These are phyloP conservation scores for Perkinsus olseni DNA, from an alignment of 169 alveolate species.

Conservation along the genomic window DNA sequence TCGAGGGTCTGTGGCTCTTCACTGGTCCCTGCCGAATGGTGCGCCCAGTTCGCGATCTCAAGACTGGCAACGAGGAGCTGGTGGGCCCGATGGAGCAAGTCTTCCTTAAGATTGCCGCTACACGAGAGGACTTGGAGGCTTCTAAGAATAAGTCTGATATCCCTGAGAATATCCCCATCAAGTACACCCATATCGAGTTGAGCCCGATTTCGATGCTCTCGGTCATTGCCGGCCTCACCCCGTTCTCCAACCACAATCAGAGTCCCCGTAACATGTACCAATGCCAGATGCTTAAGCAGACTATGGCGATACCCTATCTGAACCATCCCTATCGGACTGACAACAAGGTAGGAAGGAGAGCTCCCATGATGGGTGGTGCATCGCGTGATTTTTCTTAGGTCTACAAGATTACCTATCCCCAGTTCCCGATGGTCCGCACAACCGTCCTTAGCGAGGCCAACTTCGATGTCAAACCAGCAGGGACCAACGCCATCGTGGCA, in stretches of 20 bases:
- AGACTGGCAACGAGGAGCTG: constrained; percentile 80
- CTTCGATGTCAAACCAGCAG: constrained; percentile 93
- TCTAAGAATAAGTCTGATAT: neutral
- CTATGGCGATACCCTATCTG: constrained; percentile 97
- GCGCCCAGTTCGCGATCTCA: constrained; percentile 88
- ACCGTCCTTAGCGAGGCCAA: constrained; percentile 81
- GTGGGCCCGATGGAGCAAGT: constrained; percentile 94
- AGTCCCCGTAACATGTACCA: constrained; percentile 98
- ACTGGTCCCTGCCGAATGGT: constrained; percentile 93
- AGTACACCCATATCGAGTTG: constrained; percentile 88
- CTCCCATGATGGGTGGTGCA: neutral
- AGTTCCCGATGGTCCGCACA: constrained; percentile 95
- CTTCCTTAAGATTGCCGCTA: constrained; percentile 32
- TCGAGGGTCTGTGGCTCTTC: constrained; percentile 84
- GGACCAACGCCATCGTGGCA: constrained; percentile 99
- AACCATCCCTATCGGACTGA: constrained; percentile 88
- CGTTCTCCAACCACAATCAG: constrained; percentile 97
- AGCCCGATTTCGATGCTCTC: constrained; percentile 90
- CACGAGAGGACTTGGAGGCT: constrained; percentile 16
- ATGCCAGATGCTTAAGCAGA: constrained; percentile 98
- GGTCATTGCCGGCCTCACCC: constrained; percentile 90
- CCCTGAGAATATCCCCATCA: constrained; percentile 51
- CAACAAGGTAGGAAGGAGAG: constrained; percentile 77
- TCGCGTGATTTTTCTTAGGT: neutral
- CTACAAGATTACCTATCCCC: constrained; percentile 67